phyloP scores from a whole-genome alignment of 2,329 filamentous ascomycete genomes.

The Aaosphaeria arxii region DNA sequence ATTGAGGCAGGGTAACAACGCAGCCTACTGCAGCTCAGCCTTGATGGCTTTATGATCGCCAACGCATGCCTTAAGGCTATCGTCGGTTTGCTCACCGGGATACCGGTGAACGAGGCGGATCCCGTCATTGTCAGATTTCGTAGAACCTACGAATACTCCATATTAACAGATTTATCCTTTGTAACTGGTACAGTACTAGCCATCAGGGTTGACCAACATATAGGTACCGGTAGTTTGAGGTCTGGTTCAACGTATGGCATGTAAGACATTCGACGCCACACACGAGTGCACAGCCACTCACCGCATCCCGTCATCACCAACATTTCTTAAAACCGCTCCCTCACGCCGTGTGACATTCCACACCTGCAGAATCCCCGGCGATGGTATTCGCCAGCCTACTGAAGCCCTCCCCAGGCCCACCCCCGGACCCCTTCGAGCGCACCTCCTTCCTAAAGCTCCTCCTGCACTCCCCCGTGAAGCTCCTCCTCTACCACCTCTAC shows the following conservation, averaged over 20 bases:
- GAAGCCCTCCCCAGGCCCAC: background rate
- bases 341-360: background rate
- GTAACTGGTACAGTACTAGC: no score
- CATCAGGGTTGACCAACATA: no score
- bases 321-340: background rate
- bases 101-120: background rate
- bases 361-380: background rate
- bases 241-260: no score
- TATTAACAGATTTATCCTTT: no score
- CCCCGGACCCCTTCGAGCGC: slow-evolving; percentile 43
- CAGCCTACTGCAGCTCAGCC: slow-evolving; percentile 25
- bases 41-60: slow-evolving; percentile 15
- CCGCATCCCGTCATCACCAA: no score
- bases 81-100: background rate
- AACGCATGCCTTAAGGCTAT: slow-evolving; percentile 17
- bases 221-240: no score
- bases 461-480: slow-evolving; percentile 64
- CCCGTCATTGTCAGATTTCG: no score
- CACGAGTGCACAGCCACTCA: no score
- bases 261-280: no score
- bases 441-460: slow-evolving; percentile 59
- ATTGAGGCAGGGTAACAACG: background rate
- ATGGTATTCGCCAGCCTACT: background rate
- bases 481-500: slow-evolving; percentile 62
- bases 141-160: no score